Evolutionary conservation across 1,284 basidiomycete genomes (phyloP).

Genomic region (Ceratobasidium sp.): DNA sequence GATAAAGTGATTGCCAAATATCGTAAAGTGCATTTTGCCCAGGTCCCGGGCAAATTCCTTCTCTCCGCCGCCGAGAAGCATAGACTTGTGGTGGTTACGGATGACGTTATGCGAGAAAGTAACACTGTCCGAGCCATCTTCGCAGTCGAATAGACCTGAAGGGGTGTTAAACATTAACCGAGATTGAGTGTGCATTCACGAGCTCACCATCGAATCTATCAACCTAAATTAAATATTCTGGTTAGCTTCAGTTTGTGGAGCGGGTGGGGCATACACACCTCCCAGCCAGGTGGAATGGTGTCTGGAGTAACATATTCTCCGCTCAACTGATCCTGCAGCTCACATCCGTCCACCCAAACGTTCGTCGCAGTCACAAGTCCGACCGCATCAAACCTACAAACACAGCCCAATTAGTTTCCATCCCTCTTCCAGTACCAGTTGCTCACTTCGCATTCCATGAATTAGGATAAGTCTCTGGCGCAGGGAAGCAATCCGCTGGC

Average conservation of each 20-base stretch:
- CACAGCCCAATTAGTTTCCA: neutral
- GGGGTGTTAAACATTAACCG: neutral
- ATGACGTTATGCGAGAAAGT: conserved; percentile 38
- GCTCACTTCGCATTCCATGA: conserved; percentile 43
- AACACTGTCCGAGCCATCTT: conserved; percentile 40
- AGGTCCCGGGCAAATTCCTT: conserved; percentile 35
- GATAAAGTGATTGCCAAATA: conserved; percentile 33
- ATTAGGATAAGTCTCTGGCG: conserved; percentile 37
- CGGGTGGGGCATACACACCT: conserved; percentile 2
- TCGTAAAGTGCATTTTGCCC: conserved; percentile 39
- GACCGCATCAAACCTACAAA: conserved; percentile 28
- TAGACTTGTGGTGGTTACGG: conserved; percentile 35
- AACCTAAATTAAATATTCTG: neutral
- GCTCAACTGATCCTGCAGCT: conserved; percentile 35
- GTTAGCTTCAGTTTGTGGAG: neutral
- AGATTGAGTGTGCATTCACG: neutral
- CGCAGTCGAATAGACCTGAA: conserved; percentile 37
- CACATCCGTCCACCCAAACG: conserved; percentile 40
- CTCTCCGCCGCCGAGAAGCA: conserved; percentile 25
- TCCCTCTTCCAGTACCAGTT: no score
- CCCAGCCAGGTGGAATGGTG: conserved; percentile 35
- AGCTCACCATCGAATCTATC: conserved; percentile 35
- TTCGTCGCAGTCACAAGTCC: conserved; percentile 41
- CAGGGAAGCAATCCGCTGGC: conserved; percentile 42
- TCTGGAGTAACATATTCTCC: conserved; percentile 34